Conservation (phyloP, 108 stramenopile species). For the Aureococcus anophagefferens region DNA sequence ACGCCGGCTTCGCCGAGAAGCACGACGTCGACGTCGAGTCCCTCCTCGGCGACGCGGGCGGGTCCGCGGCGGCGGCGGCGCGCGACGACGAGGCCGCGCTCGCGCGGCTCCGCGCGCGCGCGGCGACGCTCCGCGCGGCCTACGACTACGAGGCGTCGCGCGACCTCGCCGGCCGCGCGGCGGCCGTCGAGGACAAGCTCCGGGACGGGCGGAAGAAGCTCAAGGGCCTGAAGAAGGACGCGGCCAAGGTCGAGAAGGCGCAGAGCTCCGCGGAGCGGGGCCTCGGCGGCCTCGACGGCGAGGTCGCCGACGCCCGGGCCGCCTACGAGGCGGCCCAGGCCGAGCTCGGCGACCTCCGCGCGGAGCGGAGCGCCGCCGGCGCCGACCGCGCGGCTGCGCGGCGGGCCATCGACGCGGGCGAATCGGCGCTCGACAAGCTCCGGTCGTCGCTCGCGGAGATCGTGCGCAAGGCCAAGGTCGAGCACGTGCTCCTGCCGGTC, state of each 20-base stretch:
- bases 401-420: no score
- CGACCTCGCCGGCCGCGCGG: conserved; percentile 26
- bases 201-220: conserved; percentile 51
- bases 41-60: conserved; percentile 45
- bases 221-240: conserved; percentile 30
- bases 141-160: conserved; percentile 30
- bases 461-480: no score
- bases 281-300: no score
- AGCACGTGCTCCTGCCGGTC: no score
- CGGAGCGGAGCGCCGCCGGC: no score
- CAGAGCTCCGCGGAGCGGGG: no score
- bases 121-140: conserved; percentile 36
- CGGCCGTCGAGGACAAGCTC: conserved; percentile 43
- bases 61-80: conserved; percentile 37
- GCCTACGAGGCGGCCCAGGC: no score
- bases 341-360: conserved; percentile 73
- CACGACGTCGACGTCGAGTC: conserved; percentile 45
- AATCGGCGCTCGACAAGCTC: no score
- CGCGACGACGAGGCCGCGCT: conserved; percentile 53
- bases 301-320: no score
- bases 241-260: no score
- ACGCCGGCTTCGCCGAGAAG: conserved; percentile 61
- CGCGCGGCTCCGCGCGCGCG: conserved; percentile 44
- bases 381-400: no score
- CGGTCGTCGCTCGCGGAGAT: no score